Evolutionary conservation across 163 green algal species (phyloP).

Genomic region (Scenedesmus sp.): DNA sequence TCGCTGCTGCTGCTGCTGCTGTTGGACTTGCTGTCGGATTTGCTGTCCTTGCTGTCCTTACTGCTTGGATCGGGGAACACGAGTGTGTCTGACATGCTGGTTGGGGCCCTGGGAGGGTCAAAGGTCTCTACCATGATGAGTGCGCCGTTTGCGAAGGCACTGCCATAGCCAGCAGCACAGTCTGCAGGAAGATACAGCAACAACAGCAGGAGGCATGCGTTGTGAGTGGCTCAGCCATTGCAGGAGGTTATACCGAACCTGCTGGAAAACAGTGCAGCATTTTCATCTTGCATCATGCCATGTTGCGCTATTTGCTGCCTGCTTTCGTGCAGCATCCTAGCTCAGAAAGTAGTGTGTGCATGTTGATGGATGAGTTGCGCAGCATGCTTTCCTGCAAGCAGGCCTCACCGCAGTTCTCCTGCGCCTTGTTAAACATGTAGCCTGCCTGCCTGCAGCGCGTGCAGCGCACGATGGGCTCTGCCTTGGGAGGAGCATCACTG

Average conservation of each 20-base stretch:
- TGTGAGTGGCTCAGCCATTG: not conserved
- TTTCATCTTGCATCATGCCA: too few relatives aligned
- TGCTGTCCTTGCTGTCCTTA: not conserved
- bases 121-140: constrained; percentile 22
- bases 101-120: not conserved
- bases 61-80: not conserved
- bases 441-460: not conserved
- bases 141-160: constrained; percentile 34
- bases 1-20: constrained; percentile 13
- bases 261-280: not conserved
- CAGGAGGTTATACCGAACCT: not conserved
- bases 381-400: not conserved
- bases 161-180: not conserved
- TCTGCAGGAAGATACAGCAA: not conserved
- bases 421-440: constrained; percentile 22
- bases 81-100: constrained; percentile 14
- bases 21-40: not conserved
- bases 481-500: not conserved
- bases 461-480: constrained; percentile 23
- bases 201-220: not conserved
- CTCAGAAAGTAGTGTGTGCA: not conserved
- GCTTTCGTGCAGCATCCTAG: too few relatives aligned
- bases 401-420: not conserved
- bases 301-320: too few relatives aligned
- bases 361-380: not conserved